Evolutionary conservation across 257 asterid genomes (phyloP).

Genomic region (Prunella vulgaris): DNA sequence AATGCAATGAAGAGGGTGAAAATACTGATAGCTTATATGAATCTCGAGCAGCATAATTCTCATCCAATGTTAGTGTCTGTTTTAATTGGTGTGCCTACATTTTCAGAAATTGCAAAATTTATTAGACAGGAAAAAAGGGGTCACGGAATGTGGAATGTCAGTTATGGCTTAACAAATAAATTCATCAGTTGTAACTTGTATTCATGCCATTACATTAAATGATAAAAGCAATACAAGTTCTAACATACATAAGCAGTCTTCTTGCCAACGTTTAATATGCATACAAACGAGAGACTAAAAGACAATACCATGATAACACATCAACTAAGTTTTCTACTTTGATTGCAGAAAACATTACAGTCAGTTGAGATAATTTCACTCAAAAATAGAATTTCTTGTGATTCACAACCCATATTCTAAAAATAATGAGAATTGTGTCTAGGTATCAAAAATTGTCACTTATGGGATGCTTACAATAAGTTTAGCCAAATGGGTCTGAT

Average conservation of each 20-base stretch:
- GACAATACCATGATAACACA: neutral
- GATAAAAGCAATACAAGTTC: neutral
- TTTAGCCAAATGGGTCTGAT: neutral
- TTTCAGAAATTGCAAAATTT: conserved; percentile 12
- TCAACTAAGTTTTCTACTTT: neutral
- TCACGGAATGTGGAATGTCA: neutral
- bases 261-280: too few relatives aligned
- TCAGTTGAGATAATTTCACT: neutral
- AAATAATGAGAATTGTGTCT: too few relatives aligned
- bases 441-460: too few relatives aligned
- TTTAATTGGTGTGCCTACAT: conserved; percentile 63
- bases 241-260: neutral
- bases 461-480: neutral
- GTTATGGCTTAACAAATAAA: conserved; percentile 3
- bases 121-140: neutral
- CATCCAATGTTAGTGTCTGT: conserved; percentile 70
- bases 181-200: neutral
- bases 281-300: neutral
- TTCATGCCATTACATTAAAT: neutral
- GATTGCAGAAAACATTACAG: neutral
- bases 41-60: conserved; percentile 77
- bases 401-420: neutral
- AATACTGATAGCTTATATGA: conserved; percentile 45
- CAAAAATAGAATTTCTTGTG: neutral
- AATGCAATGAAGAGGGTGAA: conserved; percentile 4